Evolutionary conservation across 176 grass and related monocot species (phyloP).

Genomic region (Phyllostachys edulis): DNA sequence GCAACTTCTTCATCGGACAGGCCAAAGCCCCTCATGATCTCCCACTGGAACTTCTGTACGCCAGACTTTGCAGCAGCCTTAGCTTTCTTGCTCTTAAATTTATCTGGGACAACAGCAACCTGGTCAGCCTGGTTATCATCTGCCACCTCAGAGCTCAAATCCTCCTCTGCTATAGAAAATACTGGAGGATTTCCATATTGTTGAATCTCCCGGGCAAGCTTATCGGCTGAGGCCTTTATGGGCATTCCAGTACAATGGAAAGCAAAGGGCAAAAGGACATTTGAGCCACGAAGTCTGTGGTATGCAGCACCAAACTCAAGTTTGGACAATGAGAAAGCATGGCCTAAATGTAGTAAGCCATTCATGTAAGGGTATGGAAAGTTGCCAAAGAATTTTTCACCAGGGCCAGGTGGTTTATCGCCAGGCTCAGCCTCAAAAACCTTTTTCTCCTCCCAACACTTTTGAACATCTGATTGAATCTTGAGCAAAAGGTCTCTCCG

Average conservation of each 20-base stretch:
- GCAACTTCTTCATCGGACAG: conserved; percentile 55
- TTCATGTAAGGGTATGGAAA: conserved; percentile 91
- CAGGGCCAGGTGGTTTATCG: conserved; percentile 1
- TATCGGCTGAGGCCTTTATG: conserved; percentile 78
- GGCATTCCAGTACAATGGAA: conserved; percentile 91
- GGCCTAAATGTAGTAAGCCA: conserved; percentile 66
- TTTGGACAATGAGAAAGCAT: conserved; percentile 73
- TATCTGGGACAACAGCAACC: conserved; percentile 46
- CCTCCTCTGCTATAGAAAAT: conserved; percentile 50
- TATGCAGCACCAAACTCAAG: conserved; percentile 75
- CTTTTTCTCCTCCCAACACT: conserved; percentile 51
- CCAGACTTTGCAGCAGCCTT: conserved; percentile 65
- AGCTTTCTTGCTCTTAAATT: conserved; percentile 67
- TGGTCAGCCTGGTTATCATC: conserved; percentile 35
- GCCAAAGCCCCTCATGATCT: conserved; percentile 70
- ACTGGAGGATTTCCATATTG: conserved; percentile 61
- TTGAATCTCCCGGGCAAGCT: conserved; percentile 53
- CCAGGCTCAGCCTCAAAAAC: conserved; percentile 58
- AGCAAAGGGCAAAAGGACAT: conserved; percentile 66
- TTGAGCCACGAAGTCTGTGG: conserved; percentile 59
- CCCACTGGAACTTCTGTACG: conserved; percentile 64
- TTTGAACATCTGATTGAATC: conserved; percentile 38
- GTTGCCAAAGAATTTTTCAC: conserved; percentile 81
- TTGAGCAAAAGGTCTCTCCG: conserved; percentile 50
- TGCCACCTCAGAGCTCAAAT: conserved; percentile 19